Percentiles rank a stretch among this genome's conserved stretches.
Evolutionary conservation across 1,284 basidiomycete species (phyloP).

Genomic region (Mycena sp.): DNA sequence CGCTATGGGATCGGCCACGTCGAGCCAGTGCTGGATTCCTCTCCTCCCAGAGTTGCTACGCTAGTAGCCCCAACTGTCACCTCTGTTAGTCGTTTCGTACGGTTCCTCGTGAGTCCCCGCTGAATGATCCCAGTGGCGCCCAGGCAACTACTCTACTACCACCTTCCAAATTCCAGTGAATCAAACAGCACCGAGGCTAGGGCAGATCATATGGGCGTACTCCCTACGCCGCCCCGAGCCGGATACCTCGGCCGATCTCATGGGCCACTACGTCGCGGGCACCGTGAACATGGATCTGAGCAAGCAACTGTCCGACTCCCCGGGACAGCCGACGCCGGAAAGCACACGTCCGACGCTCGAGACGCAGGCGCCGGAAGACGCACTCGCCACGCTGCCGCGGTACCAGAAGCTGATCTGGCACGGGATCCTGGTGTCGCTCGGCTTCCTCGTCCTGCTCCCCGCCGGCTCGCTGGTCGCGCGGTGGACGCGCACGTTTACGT

Average conservation of each 20-base stretch:
- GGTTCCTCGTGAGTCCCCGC: neutral
- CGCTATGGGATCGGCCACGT: conserved; percentile 45
- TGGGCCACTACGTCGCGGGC: conserved; percentile 58
- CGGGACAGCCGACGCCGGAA: too few relatives aligned
- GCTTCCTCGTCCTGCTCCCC: conserved; percentile 70
- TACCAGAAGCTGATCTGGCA: conserved; percentile 61
- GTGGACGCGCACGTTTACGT: conserved; percentile 64
- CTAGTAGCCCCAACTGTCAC: conserved; percentile 44
- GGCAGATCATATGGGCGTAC: conserved; percentile 65
- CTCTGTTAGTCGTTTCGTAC: conserved; percentile 37
- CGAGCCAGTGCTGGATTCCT: conserved; percentile 44
- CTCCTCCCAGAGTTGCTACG: conserved; percentile 48
- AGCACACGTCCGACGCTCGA: neutral
- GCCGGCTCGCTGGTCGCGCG: conserved; percentile 66
- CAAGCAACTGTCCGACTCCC: neutral
- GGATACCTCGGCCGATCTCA: conserved; percentile 48
- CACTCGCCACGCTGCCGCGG: conserved; percentile 30
- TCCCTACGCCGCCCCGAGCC: conserved; percentile 57
- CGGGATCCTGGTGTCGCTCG: conserved; percentile 60
- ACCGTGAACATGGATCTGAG: conserved; percentile 41
- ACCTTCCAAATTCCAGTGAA: conserved; percentile 54
- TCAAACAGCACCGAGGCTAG: conserved; percentile 45
- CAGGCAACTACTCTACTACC: conserved; percentile 43
- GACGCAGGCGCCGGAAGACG: conserved; percentile 15
- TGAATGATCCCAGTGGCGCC: conserved; percentile 36